Evolutionary conservation across 208 protist species (phyloP), one percentile per base, ranked within the genome.

Genomic region (Acanthamoeba sp.): DNA sequence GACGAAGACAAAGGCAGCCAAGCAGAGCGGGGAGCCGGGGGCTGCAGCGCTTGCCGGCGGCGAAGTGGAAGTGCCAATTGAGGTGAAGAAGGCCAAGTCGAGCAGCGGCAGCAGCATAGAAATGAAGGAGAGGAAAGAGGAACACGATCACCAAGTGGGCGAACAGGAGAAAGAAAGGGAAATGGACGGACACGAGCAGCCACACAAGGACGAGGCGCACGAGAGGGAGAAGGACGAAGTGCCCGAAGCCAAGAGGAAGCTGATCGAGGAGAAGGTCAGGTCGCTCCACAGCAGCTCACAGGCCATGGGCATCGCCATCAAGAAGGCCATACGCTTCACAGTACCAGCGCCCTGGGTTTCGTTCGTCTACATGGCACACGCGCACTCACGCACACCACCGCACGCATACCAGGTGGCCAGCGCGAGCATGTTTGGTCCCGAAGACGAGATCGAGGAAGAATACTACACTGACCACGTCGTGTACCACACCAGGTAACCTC

Each of bases 261-360:
- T 0, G 34, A 42, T 78, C 69, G 20, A 78, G 69, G 69, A 78
- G 69, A 78, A 78, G 34, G 34, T 78, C 38, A 38, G n/a, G 38
- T 78, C 69, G 34, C 69, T 78, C 24, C 69, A 78, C 69, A 45
- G 38, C 69, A 78, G 69, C 69, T 38, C 69, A 22, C 69, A 38
- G 22, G 69, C 69, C 69, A 78, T 78, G 24, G 69, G 69, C 34
- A 34, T 78, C 6, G 69, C 69, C 38, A 78, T 78, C 69, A 78
- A 78, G 69, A 78, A 78, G 38, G 69, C 69, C 36, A 45, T 78
- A 4, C 69, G 38, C 24, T 78, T 78, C 69, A 78, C 69, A 2
- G 69, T 78, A 45, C 69, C 29, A n/a, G n/a, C n/a, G n/a, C n/a
- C n/a, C 16, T 22, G 12, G 55, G 22, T 62, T 22, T 22, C 55